Evolutionary conservation across 495 filamentous ascomycete genomes (phyloP), one percentile per base, ranked within the genome.

Genomic region (Apodospora peruviana): DNA sequence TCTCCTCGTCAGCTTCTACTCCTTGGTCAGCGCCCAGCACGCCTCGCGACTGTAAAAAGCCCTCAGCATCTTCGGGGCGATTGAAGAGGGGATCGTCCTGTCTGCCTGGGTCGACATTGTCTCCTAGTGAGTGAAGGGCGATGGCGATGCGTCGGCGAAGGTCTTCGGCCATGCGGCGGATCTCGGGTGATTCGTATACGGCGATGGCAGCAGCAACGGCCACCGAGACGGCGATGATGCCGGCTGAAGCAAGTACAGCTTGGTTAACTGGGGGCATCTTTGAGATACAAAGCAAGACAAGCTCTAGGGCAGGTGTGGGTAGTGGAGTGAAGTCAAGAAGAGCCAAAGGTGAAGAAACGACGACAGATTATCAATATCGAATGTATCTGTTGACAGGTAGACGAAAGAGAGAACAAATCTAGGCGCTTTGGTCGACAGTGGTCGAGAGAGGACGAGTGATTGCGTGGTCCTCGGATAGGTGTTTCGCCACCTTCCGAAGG

Each of bases 171-270:
- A 85, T 85, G 69, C 83, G 79, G 57, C 85, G 81, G 39, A 93
- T 75, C 65, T 91, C 84, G 11, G 87, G 88, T 18, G 81, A 87
- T 61, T 93, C 87, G 67, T 95, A 95, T 47, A 91, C 75, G 32
- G 88, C 89, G 45, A 93, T 82, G 5, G 88, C 87, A 36, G 88
- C 87, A 49, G 87, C 88, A 22, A 89, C 82, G 27, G 88, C 77
- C 19, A 90, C 80, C 35, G 84, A 80, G 12, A 88, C 76, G 51
- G 81, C 85, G 57, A 93, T 80, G 14, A 93, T 84, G 62, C 88
- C 79, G 57, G 83, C 89, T 91, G 73, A 64, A 45, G 70, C 60
- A 38, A 71, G 42, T 19, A 56, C 60, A 56, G 68, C 58, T 41
- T 75, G 71, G 62, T 77, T 77, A 73, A 69, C 63, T 56, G 73